phyloP scores from a whole-genome alignment of 768 basidiomycete genomes.

The Tylopilus cervinicoccineus region DNA sequence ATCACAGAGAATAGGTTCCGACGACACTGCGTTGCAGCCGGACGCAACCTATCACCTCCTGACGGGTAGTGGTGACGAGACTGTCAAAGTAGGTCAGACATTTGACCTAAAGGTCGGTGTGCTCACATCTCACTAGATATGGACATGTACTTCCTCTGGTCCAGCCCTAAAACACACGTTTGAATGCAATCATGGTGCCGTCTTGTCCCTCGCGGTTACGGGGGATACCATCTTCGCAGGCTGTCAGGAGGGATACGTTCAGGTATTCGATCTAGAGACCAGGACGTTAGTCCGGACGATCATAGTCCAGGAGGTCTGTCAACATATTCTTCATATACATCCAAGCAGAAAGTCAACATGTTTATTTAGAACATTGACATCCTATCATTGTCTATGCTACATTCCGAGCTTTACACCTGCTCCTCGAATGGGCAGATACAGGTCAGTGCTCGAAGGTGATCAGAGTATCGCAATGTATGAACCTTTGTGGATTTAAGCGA shows the following conservation, averaged over 20 bases:
- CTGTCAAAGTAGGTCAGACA: conserved; percentile 60
- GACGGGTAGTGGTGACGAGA: conserved; percentile 89
- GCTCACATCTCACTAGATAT: conserved; percentile 44
- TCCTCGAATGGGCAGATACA: conserved; percentile 67
- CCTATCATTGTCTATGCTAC: conserved; percentile 70
- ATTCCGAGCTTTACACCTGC: conserved; percentile 62
- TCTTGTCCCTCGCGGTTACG: conserved; percentile 70
- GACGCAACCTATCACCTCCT: conserved; percentile 48
- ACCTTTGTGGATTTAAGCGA: conserved; percentile 40
- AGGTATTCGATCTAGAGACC: conserved; percentile 88
- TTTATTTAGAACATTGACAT: conserved; percentile 68
- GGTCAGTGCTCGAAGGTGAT: conserved; percentile 34
- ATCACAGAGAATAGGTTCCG: conserved; percentile 36
- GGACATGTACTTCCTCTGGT: conserved; percentile 49
- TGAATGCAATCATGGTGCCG: conserved; percentile 70
- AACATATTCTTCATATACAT: not conserved
- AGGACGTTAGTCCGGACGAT: conserved; percentile 83
- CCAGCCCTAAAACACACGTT: conserved; percentile 61
- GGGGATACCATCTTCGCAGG: conserved; percentile 88
- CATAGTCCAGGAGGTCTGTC: conserved; percentile 72
- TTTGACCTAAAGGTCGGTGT: not conserved
- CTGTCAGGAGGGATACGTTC: conserved; percentile 91
- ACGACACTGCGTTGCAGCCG: conserved; percentile 22
- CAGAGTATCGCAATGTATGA: not conserved
- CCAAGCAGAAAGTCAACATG: not conserved